Percentiles rank a stretch among this genome's conserved stretches.
Evolutionary conservation across 2,329 filamentous ascomycete species (phyloP).

Genomic region (Juglanconis juglandina): DNA sequence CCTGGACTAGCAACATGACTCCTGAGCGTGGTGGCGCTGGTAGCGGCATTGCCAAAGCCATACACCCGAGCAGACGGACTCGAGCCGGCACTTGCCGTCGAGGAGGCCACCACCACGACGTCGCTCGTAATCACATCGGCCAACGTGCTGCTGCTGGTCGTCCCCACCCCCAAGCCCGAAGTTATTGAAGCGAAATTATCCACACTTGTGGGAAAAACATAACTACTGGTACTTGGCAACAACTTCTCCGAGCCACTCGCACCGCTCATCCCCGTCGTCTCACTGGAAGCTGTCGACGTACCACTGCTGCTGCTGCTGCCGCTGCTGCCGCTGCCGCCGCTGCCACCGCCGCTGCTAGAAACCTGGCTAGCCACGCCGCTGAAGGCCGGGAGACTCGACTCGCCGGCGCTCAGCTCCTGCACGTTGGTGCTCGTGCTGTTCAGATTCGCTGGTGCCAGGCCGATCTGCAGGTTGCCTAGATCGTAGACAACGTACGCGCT

Average conservation of each 20-base stretch:
- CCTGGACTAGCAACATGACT: background rate
- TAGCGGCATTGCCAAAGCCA: background rate
- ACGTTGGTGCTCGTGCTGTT: conserved; percentile 42
- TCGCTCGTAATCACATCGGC: background rate
- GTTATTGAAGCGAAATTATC: background rate
- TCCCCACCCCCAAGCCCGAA: background rate
- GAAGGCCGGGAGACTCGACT: conserved; percentile 38
- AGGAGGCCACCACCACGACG: background rate
- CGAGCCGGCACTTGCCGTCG: background rate
- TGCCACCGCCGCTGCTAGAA: too few relatives aligned
- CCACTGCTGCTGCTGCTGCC: conserved; percentile 4
- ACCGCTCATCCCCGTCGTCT: background rate
- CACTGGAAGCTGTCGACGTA: conserved; percentile 1
- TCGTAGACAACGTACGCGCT: conserved; percentile 55
- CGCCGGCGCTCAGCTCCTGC: conserved; percentile 40
- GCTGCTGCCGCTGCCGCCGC: conserved; percentile 4
- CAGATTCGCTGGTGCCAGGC: conserved; percentile 50
- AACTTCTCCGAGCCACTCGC: background rate
- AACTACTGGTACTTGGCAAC: conserved; percentile 3
- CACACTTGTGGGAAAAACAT: background rate
- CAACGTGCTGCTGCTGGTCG: background rate
- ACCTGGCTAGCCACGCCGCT: conserved; percentile 41
- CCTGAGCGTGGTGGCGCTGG: background rate
- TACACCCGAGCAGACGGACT: background rate
- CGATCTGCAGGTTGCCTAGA: conserved; percentile 47